These are phyloP conservation scores for Blepharisma stoltei DNA, from an alignment of 73 alveolate genomes.

Conservation along the genomic window DNA sequence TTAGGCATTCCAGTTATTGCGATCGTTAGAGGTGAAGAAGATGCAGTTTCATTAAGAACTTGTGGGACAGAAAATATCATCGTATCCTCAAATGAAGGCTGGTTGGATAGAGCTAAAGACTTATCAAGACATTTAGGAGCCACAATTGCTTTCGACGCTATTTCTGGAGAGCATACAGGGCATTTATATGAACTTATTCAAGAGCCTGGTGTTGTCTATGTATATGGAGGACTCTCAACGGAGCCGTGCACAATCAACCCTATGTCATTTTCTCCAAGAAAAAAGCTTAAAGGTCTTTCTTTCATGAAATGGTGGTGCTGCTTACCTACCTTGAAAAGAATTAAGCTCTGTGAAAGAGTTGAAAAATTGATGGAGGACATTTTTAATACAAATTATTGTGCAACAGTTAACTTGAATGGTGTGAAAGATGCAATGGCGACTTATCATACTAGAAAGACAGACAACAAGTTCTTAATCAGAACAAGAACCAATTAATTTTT, in stretches of 20 bases:
- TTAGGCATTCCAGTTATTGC: conserved; percentile 36
- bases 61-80: conserved; percentile 31
- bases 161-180: conserved; percentile 10
- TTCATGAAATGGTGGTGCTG: not conserved
- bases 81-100: conserved; percentile 17
- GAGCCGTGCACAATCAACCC: too few relatives aligned
- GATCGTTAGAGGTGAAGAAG: conserved; percentile 50
- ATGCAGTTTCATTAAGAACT: conserved; percentile 34
- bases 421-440: conserved; percentile 5
- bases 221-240: conserved; percentile 7
- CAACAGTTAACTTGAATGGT: not conserved
- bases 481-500: not conserved
- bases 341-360: not conserved
- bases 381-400: not conserved
- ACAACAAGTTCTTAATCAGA: conserved; percentile 3
- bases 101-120: conserved; percentile 6
- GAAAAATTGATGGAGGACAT: not conserved
- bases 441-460: not conserved
- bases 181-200: not conserved
- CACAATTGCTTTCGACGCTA: conserved; percentile 11
- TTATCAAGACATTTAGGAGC: not conserved
- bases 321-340: not conserved
- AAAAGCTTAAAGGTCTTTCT: conserved; percentile 4
- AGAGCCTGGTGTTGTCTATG: not conserved
- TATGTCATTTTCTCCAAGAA: not conserved